Percentiles rank a stretch among this genome's conserved stretches.
phyloP scores from a whole-genome alignment of 306 rosid genomes.

The Medicago arabica region DNA sequence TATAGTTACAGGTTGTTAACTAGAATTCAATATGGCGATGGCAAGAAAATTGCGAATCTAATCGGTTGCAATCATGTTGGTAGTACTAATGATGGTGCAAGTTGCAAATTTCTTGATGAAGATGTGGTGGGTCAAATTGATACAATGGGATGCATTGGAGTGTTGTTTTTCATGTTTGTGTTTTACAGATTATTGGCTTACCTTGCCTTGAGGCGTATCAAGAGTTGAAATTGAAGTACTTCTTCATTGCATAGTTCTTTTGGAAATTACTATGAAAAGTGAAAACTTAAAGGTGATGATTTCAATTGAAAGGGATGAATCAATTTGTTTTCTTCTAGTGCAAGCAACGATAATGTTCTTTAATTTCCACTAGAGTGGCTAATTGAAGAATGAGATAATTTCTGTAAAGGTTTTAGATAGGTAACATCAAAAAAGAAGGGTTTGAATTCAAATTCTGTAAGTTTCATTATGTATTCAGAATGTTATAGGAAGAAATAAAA shows the following conservation, averaged over 20 bases:
- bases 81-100: slow-evolving; percentile 22
- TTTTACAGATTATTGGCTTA: slow-evolving; percentile 83
- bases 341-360: slow-evolving; percentile 24
- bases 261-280: not conserved
- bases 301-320: slow-evolving; percentile 33
- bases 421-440: slow-evolving; percentile 27
- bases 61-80: slow-evolving; percentile 61
- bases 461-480: slow-evolving; percentile 43
- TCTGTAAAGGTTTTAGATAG: slow-evolving; percentile 48
- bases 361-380: slow-evolving; percentile 37
- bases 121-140: slow-evolving; percentile 79
- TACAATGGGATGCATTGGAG: slow-evolving; percentile 59
- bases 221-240: slow-evolving; percentile 44
- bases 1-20: slow-evolving; percentile 72
- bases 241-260: slow-evolving; percentile 19
- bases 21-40: slow-evolving; percentile 77
- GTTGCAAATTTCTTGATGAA: slow-evolving; percentile 78
- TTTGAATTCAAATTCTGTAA: slow-evolving; percentile 39
- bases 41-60: slow-evolving; percentile 55
- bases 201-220: slow-evolving; percentile 75
- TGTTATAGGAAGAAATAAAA: slow-evolving; percentile 42
- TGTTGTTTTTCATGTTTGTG: slow-evolving; percentile 73
- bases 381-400: slow-evolving; percentile 40
- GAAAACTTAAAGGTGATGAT: not conserved
- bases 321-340: slow-evolving; percentile 41